Percentiles rank a stretch among this genome's conserved stretches.
Conservation (phyloP, 345 rosid species). For the Hypericum androsaemum region DNA sequence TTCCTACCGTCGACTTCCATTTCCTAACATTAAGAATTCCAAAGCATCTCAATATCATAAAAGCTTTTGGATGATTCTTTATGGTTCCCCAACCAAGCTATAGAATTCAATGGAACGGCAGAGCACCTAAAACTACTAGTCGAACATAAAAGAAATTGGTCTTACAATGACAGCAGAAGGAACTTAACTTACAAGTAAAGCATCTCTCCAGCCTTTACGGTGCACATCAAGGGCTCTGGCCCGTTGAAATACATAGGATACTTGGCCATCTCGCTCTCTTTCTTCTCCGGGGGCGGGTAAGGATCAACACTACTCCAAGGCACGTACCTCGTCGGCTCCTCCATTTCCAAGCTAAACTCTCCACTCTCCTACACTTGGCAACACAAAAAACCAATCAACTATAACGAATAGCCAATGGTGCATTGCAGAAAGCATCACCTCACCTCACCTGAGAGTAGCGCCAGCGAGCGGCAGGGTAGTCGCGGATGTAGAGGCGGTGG, state of each 20-base stretch:
- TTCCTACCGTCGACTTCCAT: too few species aligned
- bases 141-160: too few species aligned
- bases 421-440: not conserved
- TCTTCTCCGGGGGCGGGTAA: constrained; percentile 37
- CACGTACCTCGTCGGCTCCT: constrained; percentile 43
- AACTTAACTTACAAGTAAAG: constrained; percentile 64
- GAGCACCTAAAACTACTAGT: too few species aligned
- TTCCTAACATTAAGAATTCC: too few species aligned
- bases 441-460: constrained; percentile 27
- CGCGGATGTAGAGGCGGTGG: constrained; percentile 60
- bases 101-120: too few species aligned
- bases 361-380: constrained; percentile 33
- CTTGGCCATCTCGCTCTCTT: constrained; percentile 36
- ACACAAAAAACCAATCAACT: not conserved
- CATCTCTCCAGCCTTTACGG: constrained; percentile 74
- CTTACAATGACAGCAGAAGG: not conserved
- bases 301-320: constrained; percentile 91
- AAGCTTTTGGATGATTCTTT: too few species aligned
- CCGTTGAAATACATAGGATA: constrained; percentile 70
- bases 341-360: constrained; percentile 51
- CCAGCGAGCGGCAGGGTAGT: constrained; percentile 64
- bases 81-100: too few species aligned
- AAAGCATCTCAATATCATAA: too few species aligned
- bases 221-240: constrained; percentile 61
- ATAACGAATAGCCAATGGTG: not conserved